Percentiles rank a stretch among this genome's conserved stretches.
These are phyloP conservation scores for Calvatia gigantea DNA, from an alignment of 768 basidiomycete genomes.

Conservation along the genomic window DNA sequence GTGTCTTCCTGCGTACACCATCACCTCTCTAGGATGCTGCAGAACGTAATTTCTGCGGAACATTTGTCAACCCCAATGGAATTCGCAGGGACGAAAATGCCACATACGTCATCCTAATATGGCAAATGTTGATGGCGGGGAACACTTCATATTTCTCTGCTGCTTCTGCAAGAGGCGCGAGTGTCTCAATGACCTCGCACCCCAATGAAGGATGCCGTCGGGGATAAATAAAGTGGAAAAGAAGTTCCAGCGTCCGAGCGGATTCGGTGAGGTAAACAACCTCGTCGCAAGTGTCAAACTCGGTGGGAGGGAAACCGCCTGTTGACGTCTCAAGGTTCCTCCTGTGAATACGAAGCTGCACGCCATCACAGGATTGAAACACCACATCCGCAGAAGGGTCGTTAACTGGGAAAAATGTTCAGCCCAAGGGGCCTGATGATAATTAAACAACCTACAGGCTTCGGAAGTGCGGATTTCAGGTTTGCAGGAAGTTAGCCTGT, in stretches of 20 bases:
- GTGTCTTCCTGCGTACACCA: slow-evolving; percentile 21
- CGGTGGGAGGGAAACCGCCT: slow-evolving; percentile 25
- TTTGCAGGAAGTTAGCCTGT: not conserved
- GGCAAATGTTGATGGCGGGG: slow-evolving; percentile 22
- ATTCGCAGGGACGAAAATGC: not conserved
- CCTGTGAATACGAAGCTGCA: slow-evolving; percentile 23
- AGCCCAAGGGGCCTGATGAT: not conserved
- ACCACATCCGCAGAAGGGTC: slow-evolving; percentile 25
- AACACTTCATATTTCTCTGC: slow-evolving; percentile 27
- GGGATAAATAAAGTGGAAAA: slow-evolving; percentile 28
- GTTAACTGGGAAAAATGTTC: slow-evolving; percentile 18
- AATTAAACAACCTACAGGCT: not conserved
- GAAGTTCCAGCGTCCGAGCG: slow-evolving; percentile 18
- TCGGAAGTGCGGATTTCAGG: not conserved
- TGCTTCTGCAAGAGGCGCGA: slow-evolving; percentile 22
- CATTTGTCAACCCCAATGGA: not conserved
- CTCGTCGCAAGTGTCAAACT: slow-evolving; percentile 21
- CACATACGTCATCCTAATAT: slow-evolving; percentile 21
- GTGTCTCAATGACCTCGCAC: slow-evolving; percentile 14
- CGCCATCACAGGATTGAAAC: slow-evolving; percentile 24
- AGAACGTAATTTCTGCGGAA: slow-evolving; percentile 14
- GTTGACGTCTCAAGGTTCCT: slow-evolving; percentile 25
- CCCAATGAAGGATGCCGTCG: slow-evolving; percentile 20
- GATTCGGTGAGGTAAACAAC: slow-evolving; percentile 22
- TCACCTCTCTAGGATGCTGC: slow-evolving; percentile 16